A percentile compares a stretch with the other conserved stretches of the same genome.
phyloP scores from a whole-genome alignment of 345 rosid species.

The Hypericum perforatum region DNA sequence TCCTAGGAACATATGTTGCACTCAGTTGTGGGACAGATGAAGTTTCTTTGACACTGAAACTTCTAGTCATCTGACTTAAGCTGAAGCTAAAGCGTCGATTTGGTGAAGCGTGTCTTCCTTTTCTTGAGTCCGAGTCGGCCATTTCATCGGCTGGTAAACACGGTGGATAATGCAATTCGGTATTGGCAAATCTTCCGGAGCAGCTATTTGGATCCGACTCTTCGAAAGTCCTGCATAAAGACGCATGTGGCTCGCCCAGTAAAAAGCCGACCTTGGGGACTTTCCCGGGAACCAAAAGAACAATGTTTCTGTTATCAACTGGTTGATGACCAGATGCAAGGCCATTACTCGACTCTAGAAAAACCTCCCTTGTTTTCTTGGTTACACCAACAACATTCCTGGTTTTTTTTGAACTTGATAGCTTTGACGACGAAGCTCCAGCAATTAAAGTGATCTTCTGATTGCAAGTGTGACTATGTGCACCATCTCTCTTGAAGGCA shows the following conservation, averaged over 20 bases:
- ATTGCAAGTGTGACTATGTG: slow-evolving; percentile 8
- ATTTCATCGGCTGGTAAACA: slow-evolving; percentile 21
- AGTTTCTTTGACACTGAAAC: slow-evolving; percentile 68
- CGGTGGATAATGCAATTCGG: slow-evolving; percentile 17
- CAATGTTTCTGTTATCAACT: slow-evolving; percentile 27
- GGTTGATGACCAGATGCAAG: slow-evolving; percentile 21
- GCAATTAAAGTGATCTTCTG: slow-evolving; percentile 18
- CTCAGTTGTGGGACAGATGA: slow-evolving; percentile 34
- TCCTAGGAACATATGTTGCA: slow-evolving; percentile 34
- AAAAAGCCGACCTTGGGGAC: slow-evolving; percentile 15
- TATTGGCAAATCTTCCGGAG: slow-evolving; percentile 24
- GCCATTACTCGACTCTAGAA: slow-evolving; percentile 17
- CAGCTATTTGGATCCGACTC: slow-evolving; percentile 19
- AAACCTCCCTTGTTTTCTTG: slow-evolving; percentile 21
- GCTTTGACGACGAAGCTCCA: slow-evolving; percentile 22
- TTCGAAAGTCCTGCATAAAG: slow-evolving; percentile 19
- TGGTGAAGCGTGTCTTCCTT: slow-evolving; percentile 45
- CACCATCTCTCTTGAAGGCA: slow-evolving; percentile 10
- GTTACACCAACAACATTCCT: slow-evolving; percentile 13
- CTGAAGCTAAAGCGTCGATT: slow-evolving; percentile 73
- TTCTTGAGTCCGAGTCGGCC: slow-evolving; percentile 23
- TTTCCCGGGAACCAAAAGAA: slow-evolving; percentile 41
- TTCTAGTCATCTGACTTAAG: slow-evolving; percentile 58
- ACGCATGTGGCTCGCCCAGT: slow-evolving; percentile 13
- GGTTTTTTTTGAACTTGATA: slow-evolving; percentile 23